These are phyloP conservation scores for Brettanomyces anomalus DNA, from an alignment of 805 yeast species.

Conservation along the genomic window DNA sequence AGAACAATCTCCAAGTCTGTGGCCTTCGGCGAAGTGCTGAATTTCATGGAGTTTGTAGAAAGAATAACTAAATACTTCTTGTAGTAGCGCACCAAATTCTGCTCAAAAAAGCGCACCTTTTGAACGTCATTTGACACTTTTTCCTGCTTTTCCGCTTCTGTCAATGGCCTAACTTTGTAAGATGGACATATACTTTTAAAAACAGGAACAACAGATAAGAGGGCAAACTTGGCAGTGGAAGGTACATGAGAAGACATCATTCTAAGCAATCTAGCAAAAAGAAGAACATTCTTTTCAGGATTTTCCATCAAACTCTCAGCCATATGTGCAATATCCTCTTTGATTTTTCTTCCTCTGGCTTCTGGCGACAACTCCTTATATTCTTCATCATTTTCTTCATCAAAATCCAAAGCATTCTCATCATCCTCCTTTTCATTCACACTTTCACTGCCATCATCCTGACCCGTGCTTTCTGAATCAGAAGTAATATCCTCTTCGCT, in stretches of 20 bases:
- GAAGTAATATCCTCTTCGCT: conserved; percentile 3
- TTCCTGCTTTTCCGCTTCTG: conserved; percentile 74
- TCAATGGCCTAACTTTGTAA: conserved; percentile 73
- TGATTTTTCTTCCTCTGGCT: conserved; percentile 49
- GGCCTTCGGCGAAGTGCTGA: conserved; percentile 21
- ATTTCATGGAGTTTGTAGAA: conserved; percentile 26
- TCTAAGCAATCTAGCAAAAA: conserved; percentile 56
- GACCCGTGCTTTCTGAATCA: conserved; percentile 3
- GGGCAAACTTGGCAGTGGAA: conserved; percentile 59
- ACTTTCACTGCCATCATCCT: conserved; percentile 4
- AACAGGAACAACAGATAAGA: conserved; percentile 74
- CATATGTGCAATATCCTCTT: conserved; percentile 75
- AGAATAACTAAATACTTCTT: conserved; percentile 55
- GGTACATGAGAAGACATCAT: conserved; percentile 63
- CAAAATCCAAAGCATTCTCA: conserved; percentile 5
- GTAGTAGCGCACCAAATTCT: conserved; percentile 62
- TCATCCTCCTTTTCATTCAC: conserved; percentile 7
- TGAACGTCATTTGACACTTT: conserved; percentile 80
- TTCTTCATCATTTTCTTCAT: conserved; percentile 7
- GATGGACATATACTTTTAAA: conserved; percentile 84
- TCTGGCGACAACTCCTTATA: conserved; percentile 40
- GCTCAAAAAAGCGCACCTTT: conserved; percentile 71
- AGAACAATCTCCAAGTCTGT: conserved; percentile 29
- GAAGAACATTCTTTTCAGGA: conserved; percentile 74
- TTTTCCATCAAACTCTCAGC: conserved; percentile 76